Percentiles rank a stretch among this genome's conserved stretches.
phyloP scores from a whole-genome alignment of 345 rosid species.

The Dipteronia dyeriana region DNA sequence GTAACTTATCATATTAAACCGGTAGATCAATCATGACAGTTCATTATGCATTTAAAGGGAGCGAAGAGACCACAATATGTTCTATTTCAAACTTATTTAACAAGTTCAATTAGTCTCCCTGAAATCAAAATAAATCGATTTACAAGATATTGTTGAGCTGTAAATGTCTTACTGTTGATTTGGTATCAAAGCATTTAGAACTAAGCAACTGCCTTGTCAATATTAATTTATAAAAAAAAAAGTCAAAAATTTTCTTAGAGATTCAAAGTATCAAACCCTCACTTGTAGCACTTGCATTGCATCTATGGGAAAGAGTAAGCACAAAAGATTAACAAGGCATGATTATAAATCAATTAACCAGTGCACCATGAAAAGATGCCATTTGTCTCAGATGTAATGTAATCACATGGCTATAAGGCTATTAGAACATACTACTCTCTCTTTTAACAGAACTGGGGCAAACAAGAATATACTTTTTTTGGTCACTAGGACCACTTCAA shows the following conservation, averaged over 20 bases:
- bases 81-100: background rate
- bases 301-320: background rate
- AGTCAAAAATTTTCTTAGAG: background rate
- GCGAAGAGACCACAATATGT: background rate
- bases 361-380: background rate
- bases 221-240: background rate
- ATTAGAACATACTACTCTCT: background rate
- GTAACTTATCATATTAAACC: background rate
- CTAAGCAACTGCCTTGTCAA: background rate
- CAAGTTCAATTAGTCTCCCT: background rate
- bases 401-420: background rate
- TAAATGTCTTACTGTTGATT: background rate
- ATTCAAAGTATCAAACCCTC: conserved; percentile 12
- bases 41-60: background rate
- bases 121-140: background rate
- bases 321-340: background rate
- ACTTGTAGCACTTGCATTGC: background rate
- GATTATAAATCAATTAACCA: background rate
- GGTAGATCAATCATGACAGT: background rate
- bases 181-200: background rate
- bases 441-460: background rate
- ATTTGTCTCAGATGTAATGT: background rate
- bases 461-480: background rate
- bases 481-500: background rate
- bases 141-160: background rate